A percentile compares a stretch with the other conserved stretches of the same genome.
These are phyloP conservation scores for Kalmanozyma brasiliensis DNA, from an alignment of 1,284 basidiomycete species.

Conservation along the genomic window DNA sequence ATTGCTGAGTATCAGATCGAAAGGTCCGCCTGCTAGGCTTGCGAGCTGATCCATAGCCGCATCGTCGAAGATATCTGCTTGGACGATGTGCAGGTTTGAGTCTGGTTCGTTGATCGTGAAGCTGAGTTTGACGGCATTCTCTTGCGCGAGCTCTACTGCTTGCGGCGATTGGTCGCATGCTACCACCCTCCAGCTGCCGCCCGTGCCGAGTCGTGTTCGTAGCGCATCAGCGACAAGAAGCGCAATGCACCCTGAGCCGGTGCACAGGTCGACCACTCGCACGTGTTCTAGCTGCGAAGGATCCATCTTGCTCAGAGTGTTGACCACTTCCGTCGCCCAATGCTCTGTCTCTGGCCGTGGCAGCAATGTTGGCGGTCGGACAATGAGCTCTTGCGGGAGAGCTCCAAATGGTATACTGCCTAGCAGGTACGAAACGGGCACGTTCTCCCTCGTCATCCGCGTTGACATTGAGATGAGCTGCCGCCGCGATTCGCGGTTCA, in stretches of 20 bases:
- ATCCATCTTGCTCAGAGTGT: not conserved
- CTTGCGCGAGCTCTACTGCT: constrained; percentile 27
- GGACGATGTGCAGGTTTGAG: constrained; percentile 13
- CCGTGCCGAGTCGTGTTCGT: constrained; percentile 3
- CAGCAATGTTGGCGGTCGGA: constrained; percentile 27
- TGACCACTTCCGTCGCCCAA: constrained; percentile 27
- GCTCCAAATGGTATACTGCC: constrained; percentile 33
- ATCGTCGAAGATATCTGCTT: constrained; percentile 37
- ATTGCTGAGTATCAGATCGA: constrained; percentile 36
- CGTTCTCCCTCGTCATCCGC: constrained; percentile 26
- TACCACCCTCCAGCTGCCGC: constrained; percentile 17
- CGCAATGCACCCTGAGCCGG: constrained; percentile 36
- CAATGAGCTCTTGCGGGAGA: constrained; percentile 23
- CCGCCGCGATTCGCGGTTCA: constrained; percentile 15
- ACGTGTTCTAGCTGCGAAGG: not conserved
- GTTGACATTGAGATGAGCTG: constrained; percentile 16
- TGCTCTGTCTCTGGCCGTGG: constrained; percentile 43
- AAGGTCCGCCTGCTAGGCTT: constrained; percentile 14
- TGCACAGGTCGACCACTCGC: constrained; percentile 33
- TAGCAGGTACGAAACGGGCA: constrained; percentile 34
- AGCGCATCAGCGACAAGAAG: constrained; percentile 34
- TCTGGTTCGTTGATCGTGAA: not conserved
- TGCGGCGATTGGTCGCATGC: constrained; percentile 31
- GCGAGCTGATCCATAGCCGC: constrained; percentile 18
- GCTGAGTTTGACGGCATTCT: constrained; percentile 31